These are phyloP conservation scores for Naganishia albida DNA, from an alignment of 1,284 basidiomycete species.

Conservation along the genomic window DNA sequence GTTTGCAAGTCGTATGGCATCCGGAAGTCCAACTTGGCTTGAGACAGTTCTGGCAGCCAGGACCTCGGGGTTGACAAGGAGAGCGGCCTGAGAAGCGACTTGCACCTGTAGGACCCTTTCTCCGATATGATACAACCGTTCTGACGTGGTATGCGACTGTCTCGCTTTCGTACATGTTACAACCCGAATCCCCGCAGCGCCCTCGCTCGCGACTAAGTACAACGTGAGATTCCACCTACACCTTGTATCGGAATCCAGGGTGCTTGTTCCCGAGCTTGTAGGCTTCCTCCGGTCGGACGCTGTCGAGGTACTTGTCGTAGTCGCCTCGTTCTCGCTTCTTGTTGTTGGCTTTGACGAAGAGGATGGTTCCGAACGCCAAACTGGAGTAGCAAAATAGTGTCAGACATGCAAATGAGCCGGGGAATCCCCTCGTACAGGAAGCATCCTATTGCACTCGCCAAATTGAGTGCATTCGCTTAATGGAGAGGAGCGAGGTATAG, in stretches of 20 bases:
- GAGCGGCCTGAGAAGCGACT: no score
- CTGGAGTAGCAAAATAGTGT: not conserved
- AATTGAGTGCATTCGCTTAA: no score
- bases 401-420: no score
- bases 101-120: no score
- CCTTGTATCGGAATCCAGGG: slow-evolving; percentile 31
- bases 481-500: no score
- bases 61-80: no score
- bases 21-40: no score
- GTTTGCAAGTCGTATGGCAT: no score
- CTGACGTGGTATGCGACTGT: not conserved
- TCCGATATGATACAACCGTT: not conserved
- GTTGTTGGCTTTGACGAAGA: slow-evolving; percentile 29
- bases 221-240: slow-evolving; percentile 3
- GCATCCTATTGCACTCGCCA: no score
- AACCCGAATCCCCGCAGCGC: not conserved
- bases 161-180: not conserved
- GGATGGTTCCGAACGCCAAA: not conserved
- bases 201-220: not conserved
- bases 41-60: no score
- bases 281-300: slow-evolving; percentile 13
- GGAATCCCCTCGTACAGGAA: no score
- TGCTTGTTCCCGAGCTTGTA: slow-evolving; percentile 31
- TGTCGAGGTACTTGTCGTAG: slow-evolving; percentile 29
- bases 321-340: slow-evolving; percentile 25